Conservation (phyloP, 1,139 yeast species). For the Yamadazyma aaseri region DNA sequence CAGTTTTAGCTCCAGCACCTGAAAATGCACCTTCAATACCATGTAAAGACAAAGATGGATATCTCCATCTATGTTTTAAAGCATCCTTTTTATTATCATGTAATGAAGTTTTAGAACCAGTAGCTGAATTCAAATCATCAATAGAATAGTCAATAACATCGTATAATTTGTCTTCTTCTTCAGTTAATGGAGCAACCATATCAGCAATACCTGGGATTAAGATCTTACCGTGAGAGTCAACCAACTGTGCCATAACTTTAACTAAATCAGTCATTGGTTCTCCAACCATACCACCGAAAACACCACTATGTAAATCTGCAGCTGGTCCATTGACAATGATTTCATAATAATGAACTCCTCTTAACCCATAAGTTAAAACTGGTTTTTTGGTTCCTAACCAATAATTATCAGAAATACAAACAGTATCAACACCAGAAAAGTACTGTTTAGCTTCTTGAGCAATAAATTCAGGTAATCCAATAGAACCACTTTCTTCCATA, state of each 20-base stretch:
- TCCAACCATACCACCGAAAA: slow-evolving; percentile 94
- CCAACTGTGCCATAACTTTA: slow-evolving; percentile 72
- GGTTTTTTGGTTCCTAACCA: slow-evolving; percentile 98
- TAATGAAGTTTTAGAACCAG: slow-evolving; percentile 83
- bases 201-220: slow-evolving; percentile 84
- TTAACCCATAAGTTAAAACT: slow-evolving; percentile 92
- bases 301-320: slow-evolving; percentile 96
- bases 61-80: slow-evolving; percentile 98
- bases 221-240: slow-evolving; percentile 77
- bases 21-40: slow-evolving; percentile 98
- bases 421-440: slow-evolving; percentile 88
- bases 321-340: slow-evolving; percentile 83
- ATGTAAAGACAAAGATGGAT: slow-evolving; percentile 91
- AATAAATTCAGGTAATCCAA: slow-evolving; percentile 84
- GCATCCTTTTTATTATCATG: slow-evolving; percentile 77
- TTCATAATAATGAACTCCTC: slow-evolving; percentile 95
- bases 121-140: slow-evolving; percentile 80
- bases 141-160: slow-evolving; percentile 84
- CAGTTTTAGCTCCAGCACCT: slow-evolving; percentile 95
- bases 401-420: slow-evolving; percentile 94
- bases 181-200: slow-evolving; percentile 93
- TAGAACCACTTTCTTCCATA: slow-evolving; percentile 97
- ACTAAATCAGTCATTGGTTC: slow-evolving; percentile 97
- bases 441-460: slow-evolving; percentile 73
- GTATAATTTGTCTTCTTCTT: slow-evolving; percentile 72